Percentiles rank a stretch among this genome's conserved stretches.
phyloP scores from a whole-genome alignment of 2,329 filamentous ascomycete genomes.

The Rhynchosporium agropyri region DNA sequence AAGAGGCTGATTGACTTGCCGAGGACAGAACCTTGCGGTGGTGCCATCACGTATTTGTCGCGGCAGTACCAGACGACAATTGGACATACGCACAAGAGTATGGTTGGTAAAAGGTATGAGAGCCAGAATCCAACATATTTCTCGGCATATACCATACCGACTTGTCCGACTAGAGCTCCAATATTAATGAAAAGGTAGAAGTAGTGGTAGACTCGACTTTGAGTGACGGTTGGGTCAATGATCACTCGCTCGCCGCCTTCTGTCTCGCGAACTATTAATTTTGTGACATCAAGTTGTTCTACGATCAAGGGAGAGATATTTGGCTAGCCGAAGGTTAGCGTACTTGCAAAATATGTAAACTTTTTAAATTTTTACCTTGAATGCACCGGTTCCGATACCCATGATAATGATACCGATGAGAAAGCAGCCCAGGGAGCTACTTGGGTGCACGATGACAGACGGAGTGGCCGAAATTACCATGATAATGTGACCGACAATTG shows the following conservation, averaged over 20 bases:
- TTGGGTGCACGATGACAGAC: conserved; percentile 54
- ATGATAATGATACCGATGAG: conserved; percentile 66
- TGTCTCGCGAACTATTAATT: conserved; percentile 52
- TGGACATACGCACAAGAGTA: conserved; percentile 65
- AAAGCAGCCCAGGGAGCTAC: conserved; percentile 61
- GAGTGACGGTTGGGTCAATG: conserved; percentile 60
- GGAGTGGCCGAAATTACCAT: conserved; percentile 66
- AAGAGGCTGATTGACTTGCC: conserved; percentile 67
- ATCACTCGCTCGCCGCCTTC: conserved; percentile 61
- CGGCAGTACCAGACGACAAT: conserved; percentile 61
- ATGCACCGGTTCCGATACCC: conserved; percentile 68
- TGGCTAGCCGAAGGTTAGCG: conserved; percentile 41
- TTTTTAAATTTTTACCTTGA: conserved; percentile 51
- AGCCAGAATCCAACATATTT: conserved; percentile 78
- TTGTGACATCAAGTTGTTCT: conserved; percentile 60
- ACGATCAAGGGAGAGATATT: conserved; percentile 68
- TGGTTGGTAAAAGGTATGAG: conserved; percentile 67
- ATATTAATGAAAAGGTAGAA: conserved; percentile 75
- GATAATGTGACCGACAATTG: conserved; percentile 65
- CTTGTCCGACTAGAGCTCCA: conserved; percentile 60
- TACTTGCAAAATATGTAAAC: background rate
- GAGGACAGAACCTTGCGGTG: conserved; percentile 73
- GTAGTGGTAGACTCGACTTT: conserved; percentile 64
- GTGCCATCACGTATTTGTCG: conserved; percentile 60
- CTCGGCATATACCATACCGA: conserved; percentile 73